These are phyloP conservation scores for Eremochloa ophiuroides DNA, from an alignment of 176 grass and related monocot genomes.

Conservation along the genomic window DNA sequence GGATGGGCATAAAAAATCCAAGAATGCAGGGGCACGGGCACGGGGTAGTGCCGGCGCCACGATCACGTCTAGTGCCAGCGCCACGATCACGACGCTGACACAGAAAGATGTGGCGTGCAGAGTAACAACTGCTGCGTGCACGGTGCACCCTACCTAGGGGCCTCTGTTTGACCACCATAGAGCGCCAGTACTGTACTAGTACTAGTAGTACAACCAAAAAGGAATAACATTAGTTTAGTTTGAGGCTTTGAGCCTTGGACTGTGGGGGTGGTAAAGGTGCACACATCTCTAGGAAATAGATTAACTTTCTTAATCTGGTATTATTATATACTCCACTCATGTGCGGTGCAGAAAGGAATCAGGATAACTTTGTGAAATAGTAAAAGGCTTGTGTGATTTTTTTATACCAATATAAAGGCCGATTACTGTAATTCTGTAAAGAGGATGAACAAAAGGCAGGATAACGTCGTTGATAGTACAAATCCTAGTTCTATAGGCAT, in stretches of 20 bases:
- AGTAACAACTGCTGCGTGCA: neutral
- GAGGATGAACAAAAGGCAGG: neutral
- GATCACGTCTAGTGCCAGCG: no score
- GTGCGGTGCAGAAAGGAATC: constrained; percentile 14
- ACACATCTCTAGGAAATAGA: constrained; percentile 27
- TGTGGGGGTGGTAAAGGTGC: constrained; percentile 25
- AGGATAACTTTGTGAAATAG: constrained; percentile 8
- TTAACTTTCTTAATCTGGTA: neutral
- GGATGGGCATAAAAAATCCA: neutral
- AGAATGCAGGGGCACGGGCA: neutral
- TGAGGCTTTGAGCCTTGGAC: constrained; percentile 21
- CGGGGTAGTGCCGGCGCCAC: no score
- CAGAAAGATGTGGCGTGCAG: constrained; percentile 19
- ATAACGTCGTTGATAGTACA: neutral
- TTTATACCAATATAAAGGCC: neutral
- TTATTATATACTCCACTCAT: neutral
- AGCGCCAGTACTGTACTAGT: neutral
- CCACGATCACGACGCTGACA: constrained; percentile 12
- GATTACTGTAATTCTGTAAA: neutral
- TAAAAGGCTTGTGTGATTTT: neutral
- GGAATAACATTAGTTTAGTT: constrained; percentile 5
- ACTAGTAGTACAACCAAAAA: neutral
- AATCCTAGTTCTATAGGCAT: neutral
- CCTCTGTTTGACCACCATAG: constrained; percentile 51
- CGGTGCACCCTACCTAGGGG: no score